Evolutionary conservation across 192 early-diverging fungal species (phyloP).

Genomic region (Dimargaris cristalligena): DNA sequence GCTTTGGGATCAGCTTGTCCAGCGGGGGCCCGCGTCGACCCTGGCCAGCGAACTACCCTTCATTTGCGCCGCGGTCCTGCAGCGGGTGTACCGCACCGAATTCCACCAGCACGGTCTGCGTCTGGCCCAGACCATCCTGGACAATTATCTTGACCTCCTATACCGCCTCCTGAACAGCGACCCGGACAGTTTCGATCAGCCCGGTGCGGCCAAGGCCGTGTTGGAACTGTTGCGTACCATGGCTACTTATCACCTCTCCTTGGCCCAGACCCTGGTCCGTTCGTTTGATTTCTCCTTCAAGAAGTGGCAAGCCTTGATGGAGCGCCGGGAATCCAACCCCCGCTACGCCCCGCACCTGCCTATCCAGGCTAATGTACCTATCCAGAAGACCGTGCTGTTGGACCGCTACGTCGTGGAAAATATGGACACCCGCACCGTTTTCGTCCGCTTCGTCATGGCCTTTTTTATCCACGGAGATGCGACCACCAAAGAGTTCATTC

Average conservation of each 20-base stretch:
- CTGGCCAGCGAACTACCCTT: neutral
- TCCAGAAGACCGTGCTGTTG: neutral
- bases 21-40: neutral
- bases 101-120: neutral
- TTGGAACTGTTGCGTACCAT: too few relatives aligned
- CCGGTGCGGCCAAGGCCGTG: too few relatives aligned
- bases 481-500: neutral
- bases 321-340: too few relatives aligned
- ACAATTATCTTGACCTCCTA: too few relatives aligned
- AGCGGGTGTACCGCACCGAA: neutral
- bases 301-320: too few relatives aligned
- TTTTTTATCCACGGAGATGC: neutral
- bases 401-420: neutral
- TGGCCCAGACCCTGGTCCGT: too few relatives aligned
- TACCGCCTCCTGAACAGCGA: too few relatives aligned
- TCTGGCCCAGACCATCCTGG: neutral
- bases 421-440: neutral
- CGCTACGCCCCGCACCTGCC: neutral
- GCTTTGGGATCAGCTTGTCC: neutral
- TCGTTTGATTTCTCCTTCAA: too few relatives aligned
- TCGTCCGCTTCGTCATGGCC: neutral
- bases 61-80: neutral
- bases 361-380: neutral
- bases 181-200: too few relatives aligned
- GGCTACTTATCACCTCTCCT: too few relatives aligned